Evolutionary conservation across 2,329 filamentous ascomycete species (phyloP).

Genomic region (Colletotrichum spaethianum): DNA sequence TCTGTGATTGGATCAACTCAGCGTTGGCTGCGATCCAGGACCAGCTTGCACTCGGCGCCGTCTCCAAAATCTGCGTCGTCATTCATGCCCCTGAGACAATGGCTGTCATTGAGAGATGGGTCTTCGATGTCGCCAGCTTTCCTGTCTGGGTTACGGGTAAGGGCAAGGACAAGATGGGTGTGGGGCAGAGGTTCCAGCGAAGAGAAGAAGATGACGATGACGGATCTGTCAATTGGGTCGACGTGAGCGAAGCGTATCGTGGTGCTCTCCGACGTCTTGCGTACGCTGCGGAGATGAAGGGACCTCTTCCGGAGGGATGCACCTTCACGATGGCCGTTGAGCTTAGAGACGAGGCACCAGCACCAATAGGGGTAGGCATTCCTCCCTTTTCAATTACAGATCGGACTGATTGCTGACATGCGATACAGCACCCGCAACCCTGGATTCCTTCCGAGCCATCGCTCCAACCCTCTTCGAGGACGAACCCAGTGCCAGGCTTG

Average conservation of each 20-base stretch:
- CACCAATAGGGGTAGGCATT: constrained; percentile 70
- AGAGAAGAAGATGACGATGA: constrained; percentile 45
- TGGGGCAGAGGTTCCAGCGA: constrained; percentile 44
- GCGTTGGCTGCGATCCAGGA: constrained; percentile 80
- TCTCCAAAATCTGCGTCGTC: constrained; percentile 63
- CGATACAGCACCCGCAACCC: constrained; percentile 67
- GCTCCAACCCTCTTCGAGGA: constrained; percentile 56
- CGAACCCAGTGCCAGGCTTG: constrained; percentile 47
- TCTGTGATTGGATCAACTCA: constrained; percentile 89
- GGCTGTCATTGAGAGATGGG: constrained; percentile 71
- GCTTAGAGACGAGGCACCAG: constrained; percentile 71
- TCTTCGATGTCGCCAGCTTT: constrained; percentile 70
- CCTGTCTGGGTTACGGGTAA: constrained; percentile 56
- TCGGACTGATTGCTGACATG: constrained; percentile 22
- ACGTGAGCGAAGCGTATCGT: constrained; percentile 81
- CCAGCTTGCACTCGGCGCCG: constrained; percentile 74
- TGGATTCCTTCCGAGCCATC: constrained; percentile 71
- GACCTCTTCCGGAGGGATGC: constrained; percentile 72
- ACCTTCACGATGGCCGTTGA: constrained; percentile 85
- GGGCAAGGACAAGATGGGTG: constrained; percentile 44
- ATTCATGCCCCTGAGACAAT: constrained; percentile 57
- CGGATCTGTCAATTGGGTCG: constrained; percentile 62
- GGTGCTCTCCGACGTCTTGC: constrained; percentile 76
- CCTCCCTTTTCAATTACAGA: neutral
- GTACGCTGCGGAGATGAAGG: constrained; percentile 70